Base-by-base conservation (phyloP, 371 early-diverging fungal genomes). In the Rhizopus stolonifer region DNA sequence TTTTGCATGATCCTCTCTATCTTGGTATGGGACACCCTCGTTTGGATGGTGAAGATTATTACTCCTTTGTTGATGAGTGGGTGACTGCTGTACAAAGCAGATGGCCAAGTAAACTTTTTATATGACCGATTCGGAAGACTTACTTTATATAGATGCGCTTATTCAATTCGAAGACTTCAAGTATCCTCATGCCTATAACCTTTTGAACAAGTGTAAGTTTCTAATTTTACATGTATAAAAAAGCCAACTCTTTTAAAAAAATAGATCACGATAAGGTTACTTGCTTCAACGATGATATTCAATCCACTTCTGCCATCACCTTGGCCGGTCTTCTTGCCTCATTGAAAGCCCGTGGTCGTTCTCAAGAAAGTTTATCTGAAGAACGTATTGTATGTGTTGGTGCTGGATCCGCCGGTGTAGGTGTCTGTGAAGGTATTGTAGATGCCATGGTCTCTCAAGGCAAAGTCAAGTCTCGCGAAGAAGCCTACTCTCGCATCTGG, bases 271-370 rank as follows among this genome's bases (percentile, higher is more conserved):
- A 86, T 50, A 66, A 74, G 40, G 54, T 81, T 49, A 81, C 81
- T 25, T 82, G 82, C 39, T 86, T 86, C 63, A 86, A 86, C 53
- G 86, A 86, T 58, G 86, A 86, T 49, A 86, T 86, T 32, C 86
- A 86, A 51, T 74, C 74, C 0, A 84, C 84, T 0, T 81, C 81
- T 13, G 77, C 83, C 23, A 80, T 85, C 39, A 77, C 81, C 17
- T 49, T 85, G 47, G 83, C 85, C 13, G 81, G 83, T 69, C 72
- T 85, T 29, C 63, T 85, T 19, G 78, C 80, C 22, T 66, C 84
- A 1, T 52, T 86, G 19, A 82, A 81, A 53, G 81, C 80, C 9
- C 74, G 83, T 52, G 65, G 77, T 0, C 36, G 40, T 14, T 39
- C 67, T 18, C 73, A 74, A 44, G 76, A 82, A 10, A 58, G 61